Evolutionary conservation across 495 filamentous ascomycete species (phyloP).

Genomic region (Tuber magnatum): DNA sequence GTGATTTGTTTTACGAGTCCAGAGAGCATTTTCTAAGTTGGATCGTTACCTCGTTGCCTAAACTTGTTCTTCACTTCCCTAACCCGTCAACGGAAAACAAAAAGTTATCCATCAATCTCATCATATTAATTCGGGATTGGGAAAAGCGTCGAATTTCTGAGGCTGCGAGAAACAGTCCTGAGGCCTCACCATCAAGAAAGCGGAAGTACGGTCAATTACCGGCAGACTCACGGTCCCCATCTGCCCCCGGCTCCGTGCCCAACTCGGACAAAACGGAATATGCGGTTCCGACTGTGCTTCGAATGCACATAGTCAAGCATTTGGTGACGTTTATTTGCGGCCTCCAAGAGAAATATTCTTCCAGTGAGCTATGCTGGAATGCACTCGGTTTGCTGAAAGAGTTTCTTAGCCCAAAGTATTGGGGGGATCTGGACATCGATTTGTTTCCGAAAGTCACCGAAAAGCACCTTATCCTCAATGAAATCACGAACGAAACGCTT

Average conservation of each 20-base stretch:
- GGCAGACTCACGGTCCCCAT: slow-evolving; percentile 42
- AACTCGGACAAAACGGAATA: slow-evolving; percentile 56
- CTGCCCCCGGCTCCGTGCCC: slow-evolving; percentile 48
- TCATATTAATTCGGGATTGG: slow-evolving; percentile 85
- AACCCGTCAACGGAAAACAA: slow-evolving; percentile 88
- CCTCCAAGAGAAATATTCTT: slow-evolving; percentile 68
- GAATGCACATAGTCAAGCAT: slow-evolving; percentile 79
- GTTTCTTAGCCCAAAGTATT: slow-evolving; percentile 78
- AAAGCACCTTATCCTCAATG: slow-evolving; percentile 39
- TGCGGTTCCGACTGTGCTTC: slow-evolving; percentile 56
- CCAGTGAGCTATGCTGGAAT: slow-evolving; percentile 78
- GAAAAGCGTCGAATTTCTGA: slow-evolving; percentile 63
- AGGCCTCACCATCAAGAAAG: slow-evolving; percentile 47
- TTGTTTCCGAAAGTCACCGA: slow-evolving; percentile 86
- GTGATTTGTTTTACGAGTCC: slow-evolving; percentile 89
- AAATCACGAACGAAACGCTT: slow-evolving; percentile 32
- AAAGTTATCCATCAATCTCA: slow-evolving; percentile 82
- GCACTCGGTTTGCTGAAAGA: slow-evolving; percentile 74
- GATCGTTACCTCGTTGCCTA: slow-evolving; percentile 80
- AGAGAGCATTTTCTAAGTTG: slow-evolving; percentile 80
- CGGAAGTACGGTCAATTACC: slow-evolving; percentile 60
- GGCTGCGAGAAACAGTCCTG: slow-evolving; percentile 31
- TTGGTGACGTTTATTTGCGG: slow-evolving; percentile 88
- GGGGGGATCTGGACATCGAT: slow-evolving; percentile 87
- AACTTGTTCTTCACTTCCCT: slow-evolving; percentile 68